Evolutionary conservation across 352 stramenopile genomes (phyloP).

Genomic region (Plasmopara halstedii): DNA sequence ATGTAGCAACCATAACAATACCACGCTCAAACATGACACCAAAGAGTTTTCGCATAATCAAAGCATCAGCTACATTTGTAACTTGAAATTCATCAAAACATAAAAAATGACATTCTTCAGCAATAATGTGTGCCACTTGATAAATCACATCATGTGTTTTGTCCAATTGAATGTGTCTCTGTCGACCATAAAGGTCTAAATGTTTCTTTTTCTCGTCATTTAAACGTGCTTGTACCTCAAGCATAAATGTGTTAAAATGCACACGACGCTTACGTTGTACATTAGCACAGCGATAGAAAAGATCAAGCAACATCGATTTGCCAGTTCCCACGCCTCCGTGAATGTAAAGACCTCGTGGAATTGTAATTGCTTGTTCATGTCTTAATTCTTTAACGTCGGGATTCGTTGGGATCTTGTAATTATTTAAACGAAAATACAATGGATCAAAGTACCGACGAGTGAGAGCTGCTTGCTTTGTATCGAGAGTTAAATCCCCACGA

Average conservation of each 20-base stretch:
- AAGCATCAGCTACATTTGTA: slow-evolving; percentile 94
- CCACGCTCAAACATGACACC: slow-evolving; percentile 81
- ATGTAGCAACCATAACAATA: slow-evolving; percentile 93
- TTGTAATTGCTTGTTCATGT: slow-evolving; percentile 22
- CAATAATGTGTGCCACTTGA: slow-evolving; percentile 81
- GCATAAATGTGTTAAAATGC: slow-evolving; percentile 98
- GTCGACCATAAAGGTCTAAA: slow-evolving; percentile 63
- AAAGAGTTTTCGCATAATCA: slow-evolving; percentile 96
- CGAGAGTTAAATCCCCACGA: slow-evolving; percentile 17
- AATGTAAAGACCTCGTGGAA: slow-evolving; percentile 90
- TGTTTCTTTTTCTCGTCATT: slow-evolving; percentile 87
- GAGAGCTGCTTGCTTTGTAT: slow-evolving; percentile 26
- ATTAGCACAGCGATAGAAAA: slow-evolving; percentile 79
- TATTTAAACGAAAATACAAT: slow-evolving; percentile 40
- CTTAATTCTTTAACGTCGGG: not conserved
- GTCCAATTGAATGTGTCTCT: slow-evolving; percentile 78
- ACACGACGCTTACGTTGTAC: slow-evolving; percentile 82
- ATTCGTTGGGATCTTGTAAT: slow-evolving; percentile 39
- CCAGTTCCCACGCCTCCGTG: slow-evolving; percentile 92
- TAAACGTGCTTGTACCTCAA: slow-evolving; percentile 91
- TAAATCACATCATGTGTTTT: slow-evolving; percentile 61
- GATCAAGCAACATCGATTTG: slow-evolving; percentile 96
- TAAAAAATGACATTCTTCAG: slow-evolving; percentile 84
- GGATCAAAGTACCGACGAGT: slow-evolving; percentile 47
- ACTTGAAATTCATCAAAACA: slow-evolving; percentile 99